Conservation (phyloP, 768 basidiomycete genomes). For the Mycena latifolia region DNA sequence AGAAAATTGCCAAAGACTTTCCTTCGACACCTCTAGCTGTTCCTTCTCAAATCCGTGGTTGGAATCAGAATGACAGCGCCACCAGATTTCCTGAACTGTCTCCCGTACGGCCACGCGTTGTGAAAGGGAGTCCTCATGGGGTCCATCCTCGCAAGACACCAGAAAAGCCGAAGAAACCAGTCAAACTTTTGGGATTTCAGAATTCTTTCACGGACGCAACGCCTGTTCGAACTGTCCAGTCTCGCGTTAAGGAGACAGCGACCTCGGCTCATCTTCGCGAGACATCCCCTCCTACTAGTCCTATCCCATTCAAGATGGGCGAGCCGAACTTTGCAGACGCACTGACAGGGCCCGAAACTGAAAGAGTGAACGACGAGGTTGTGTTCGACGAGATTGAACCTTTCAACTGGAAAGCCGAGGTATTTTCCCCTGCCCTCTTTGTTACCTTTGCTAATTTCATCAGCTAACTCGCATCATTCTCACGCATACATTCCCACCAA, state of each 20-base stretch:
- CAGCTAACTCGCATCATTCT: conserved; percentile 75
- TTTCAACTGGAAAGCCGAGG: conserved; percentile 69
- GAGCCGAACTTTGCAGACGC: conserved; percentile 26
- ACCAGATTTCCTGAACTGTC: conserved; percentile 41
- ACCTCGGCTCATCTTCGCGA: conserved; percentile 14
- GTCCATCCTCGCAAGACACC: conserved; percentile 47
- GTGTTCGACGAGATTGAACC: conserved; percentile 49
- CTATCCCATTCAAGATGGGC: conserved; percentile 39
- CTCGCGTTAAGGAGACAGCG: conserved; percentile 28
- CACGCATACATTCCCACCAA: conserved; percentile 60
- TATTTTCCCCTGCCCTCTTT: conserved; percentile 43
- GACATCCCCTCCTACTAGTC: conserved; percentile 42
- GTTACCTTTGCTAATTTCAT: conserved; percentile 14
- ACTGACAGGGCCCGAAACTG: conserved; percentile 2
- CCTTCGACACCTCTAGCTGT: conserved; percentile 55
- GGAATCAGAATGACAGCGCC: conserved; percentile 41
- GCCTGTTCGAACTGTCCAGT: conserved; percentile 45
- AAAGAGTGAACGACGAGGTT: conserved; percentile 38
- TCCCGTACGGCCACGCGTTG: conserved; percentile 46
- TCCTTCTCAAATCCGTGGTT: conserved; percentile 54
- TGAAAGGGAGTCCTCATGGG: conserved; percentile 37
- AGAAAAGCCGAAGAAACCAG: conserved; percentile 46
- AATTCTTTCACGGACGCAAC: conserved; percentile 63
- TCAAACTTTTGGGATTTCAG: conserved; percentile 64
- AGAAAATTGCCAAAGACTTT: conserved; percentile 49